These are phyloP conservation scores for Pseudonectria foliicola DNA, from an alignment of 2,329 filamentous ascomycete species.

Conservation along the genomic window DNA sequence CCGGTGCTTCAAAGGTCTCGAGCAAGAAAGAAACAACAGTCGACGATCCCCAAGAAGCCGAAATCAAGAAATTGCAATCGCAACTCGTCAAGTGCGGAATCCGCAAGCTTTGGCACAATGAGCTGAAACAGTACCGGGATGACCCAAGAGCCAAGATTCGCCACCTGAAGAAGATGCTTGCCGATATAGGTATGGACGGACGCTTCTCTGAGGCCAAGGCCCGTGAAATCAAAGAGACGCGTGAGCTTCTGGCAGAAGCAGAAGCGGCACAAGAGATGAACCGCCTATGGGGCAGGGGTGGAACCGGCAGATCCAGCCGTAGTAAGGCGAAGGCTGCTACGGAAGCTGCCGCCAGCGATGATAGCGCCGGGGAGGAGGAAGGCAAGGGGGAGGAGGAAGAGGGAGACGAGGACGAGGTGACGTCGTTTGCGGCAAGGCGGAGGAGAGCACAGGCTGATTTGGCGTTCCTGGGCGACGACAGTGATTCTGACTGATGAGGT, in stretches of 20 bases:
- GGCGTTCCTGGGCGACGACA: constrained; percentile 63
- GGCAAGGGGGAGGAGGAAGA: constrained; percentile 19
- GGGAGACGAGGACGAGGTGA: constrained; percentile 25
- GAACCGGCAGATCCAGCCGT: constrained; percentile 35
- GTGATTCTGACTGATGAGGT: constrained; percentile 48
- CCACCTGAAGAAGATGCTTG: constrained; percentile 72
- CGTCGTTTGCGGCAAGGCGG: constrained; percentile 37
- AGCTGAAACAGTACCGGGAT: constrained; percentile 67
- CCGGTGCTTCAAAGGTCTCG: constrained; percentile 20
- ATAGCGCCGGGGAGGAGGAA: constrained; percentile 17
- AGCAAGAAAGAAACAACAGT: constrained; percentile 25
- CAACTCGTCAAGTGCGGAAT: constrained; percentile 87
- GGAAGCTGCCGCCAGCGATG: constrained; percentile 27
- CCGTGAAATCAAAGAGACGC: constrained; percentile 74
- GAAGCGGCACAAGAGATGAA: constrained; percentile 80
- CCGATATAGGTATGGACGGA: constrained; percentile 79
- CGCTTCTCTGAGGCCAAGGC: constrained; percentile 82
- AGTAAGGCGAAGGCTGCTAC: constrained; percentile 24
- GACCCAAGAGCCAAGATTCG: constrained; percentile 72
- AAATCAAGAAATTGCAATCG: constrained; percentile 82
- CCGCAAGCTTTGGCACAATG: constrained; percentile 82
- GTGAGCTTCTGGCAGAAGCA: constrained; percentile 78
- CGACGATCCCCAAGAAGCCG: constrained; percentile 59
- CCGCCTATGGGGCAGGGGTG: constrained; percentile 61
- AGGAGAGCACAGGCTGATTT: constrained; percentile 44